These are phyloP conservation scores for Neonectria ditissima DNA, from an alignment of 2,329 filamentous ascomycete species.

Conservation along the genomic window DNA sequence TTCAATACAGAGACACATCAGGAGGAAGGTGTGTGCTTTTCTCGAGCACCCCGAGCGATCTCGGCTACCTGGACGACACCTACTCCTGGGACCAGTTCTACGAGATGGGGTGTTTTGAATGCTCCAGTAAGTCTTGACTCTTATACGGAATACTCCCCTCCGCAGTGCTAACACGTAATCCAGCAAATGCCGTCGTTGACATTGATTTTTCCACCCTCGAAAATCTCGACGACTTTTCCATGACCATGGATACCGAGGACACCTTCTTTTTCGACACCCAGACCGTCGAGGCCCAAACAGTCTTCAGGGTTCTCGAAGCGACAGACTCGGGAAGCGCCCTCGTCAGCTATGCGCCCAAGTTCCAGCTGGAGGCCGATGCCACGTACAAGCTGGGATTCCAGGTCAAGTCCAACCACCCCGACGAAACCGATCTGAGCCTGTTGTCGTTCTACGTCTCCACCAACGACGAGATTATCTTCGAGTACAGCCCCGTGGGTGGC, in stretches of 20 bases:
- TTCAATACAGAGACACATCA: background rate
- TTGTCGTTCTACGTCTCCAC: slow-evolving; percentile 3
- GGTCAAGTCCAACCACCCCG: slow-evolving; percentile 1
- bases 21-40: slow-evolving; percentile 3
- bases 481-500: slow-evolving; percentile 2
- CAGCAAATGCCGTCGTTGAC: slow-evolving; percentile 4
- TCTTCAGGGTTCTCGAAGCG: background rate
- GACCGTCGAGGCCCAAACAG: background rate
- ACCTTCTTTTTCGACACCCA: slow-evolving; percentile 2
- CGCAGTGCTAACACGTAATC: background rate
- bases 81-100: background rate
- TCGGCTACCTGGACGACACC: background rate
- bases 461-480: slow-evolving; percentile 3
- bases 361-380: slow-evolving; percentile 1
- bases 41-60: background rate
- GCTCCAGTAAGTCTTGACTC: background rate
- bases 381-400: slow-evolving; percentile 4
- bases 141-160: too few relatives aligned
- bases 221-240: slow-evolving; percentile 4
- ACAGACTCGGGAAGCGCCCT: background rate
- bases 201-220: background rate
- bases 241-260: background rate
- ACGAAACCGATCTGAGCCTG: background rate
- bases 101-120: slow-evolving; percentile 1
- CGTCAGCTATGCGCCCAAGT: slow-evolving; percentile 2